These are phyloP conservation scores for Coprinopsis strossmayeri DNA, from an alignment of 768 basidiomycete species.

Conservation along the genomic window DNA sequence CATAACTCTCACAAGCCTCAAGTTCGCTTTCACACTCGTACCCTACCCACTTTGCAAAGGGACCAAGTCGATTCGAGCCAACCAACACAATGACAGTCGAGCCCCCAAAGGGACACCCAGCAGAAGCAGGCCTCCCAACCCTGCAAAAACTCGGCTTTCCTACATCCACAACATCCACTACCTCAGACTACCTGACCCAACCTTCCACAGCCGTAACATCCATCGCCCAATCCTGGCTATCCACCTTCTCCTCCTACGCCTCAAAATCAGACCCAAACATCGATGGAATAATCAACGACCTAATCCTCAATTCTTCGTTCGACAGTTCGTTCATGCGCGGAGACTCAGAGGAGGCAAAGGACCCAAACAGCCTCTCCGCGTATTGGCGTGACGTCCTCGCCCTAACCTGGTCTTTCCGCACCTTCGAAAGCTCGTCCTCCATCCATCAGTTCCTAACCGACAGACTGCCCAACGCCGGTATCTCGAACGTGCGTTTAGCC, in stretches of 20 bases:
- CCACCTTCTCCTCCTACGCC: slow-evolving; percentile 9
- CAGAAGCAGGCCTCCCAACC: slow-evolving; percentile 23
- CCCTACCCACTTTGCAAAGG: too few relatives aligned
- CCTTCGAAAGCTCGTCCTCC: slow-evolving; percentile 36
- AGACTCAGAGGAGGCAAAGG: background rate
- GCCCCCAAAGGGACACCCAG: too few relatives aligned
- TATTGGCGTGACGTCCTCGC: slow-evolving; percentile 60
- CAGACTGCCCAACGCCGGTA: slow-evolving; percentile 27
- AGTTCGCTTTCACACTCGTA: too few relatives aligned
- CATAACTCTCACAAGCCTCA: too few relatives aligned
- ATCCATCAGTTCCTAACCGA: slow-evolving; percentile 42
- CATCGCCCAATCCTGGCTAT: background rate
- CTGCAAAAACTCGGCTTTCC: slow-evolving; percentile 22
- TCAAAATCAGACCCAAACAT: background rate
- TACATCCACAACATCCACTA: background rate
- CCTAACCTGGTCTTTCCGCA: slow-evolving; percentile 59
- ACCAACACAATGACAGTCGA: too few relatives aligned
- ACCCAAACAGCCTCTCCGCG: slow-evolving; percentile 14
- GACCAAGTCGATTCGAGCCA: too few relatives aligned
- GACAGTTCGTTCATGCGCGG: background rate
- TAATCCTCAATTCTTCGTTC: background rate
- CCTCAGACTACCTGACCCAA: background rate
- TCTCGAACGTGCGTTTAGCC: slow-evolving; percentile 21
- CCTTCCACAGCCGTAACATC: background rate
- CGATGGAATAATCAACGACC: background rate